These are phyloP conservation scores for Aspergillus latus DNA, from an alignment of 2,329 filamentous ascomycete genomes.

Conservation along the genomic window DNA sequence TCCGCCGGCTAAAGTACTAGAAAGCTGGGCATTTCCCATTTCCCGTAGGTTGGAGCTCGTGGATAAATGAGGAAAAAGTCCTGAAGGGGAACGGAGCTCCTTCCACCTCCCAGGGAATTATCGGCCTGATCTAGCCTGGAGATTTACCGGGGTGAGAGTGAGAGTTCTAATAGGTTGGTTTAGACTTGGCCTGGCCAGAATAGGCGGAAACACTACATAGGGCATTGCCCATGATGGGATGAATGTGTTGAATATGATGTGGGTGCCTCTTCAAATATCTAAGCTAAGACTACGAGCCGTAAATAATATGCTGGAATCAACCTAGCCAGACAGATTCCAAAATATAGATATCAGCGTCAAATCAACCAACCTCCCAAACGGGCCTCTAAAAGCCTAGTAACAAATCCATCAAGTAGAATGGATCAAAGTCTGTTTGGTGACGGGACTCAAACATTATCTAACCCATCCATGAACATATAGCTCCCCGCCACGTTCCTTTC, in stretches of 20 bases:
- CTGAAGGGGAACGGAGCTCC: background rate
- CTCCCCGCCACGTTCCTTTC: background rate
- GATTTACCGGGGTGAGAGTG: background rate
- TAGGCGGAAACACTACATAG: background rate
- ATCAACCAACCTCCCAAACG: background rate
- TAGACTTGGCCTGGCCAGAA: too few relatives aligned
- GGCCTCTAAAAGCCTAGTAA: background rate
- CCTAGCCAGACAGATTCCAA: background rate
- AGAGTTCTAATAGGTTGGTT: background rate
- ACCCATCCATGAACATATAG: background rate
- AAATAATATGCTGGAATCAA: background rate
- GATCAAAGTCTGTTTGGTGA: too few relatives aligned
- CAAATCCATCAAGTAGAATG: too few relatives aligned
- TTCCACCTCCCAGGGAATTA: background rate
- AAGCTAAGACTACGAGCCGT: background rate
- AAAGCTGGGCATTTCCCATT: background rate
- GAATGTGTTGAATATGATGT: too few relatives aligned
- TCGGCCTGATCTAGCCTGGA: background rate
- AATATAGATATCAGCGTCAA: background rate
- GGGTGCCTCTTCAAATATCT: too few relatives aligned
- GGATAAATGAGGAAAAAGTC: background rate
- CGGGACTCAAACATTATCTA: background rate
- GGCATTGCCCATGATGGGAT: background rate
- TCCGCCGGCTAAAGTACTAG: constrained; percentile 9
- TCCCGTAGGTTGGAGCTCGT: background rate